Conservation (phyloP, 148 eudicot species). For the Vaccinium corymbosum region DNA sequence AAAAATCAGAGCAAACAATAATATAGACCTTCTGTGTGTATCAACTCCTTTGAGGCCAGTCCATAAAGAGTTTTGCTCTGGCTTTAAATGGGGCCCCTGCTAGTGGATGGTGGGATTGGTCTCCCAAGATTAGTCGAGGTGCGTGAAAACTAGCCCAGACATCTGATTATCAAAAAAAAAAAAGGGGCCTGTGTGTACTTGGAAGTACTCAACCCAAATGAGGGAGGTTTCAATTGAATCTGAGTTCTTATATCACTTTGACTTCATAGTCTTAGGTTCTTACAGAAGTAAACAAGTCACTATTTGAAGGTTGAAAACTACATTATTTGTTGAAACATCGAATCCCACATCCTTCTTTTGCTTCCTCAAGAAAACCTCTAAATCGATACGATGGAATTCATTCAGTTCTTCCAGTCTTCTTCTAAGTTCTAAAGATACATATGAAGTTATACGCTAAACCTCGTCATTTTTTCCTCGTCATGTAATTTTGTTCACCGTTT, state of each 20-base stretch:
- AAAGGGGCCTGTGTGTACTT: background rate
- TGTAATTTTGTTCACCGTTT: background rate
- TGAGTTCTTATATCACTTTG: background rate
- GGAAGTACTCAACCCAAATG: background rate
- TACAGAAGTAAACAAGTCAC: background rate
- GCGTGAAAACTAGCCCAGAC: too few species aligned
- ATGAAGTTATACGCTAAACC: background rate
- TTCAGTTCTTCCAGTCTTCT: background rate
- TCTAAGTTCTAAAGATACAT: background rate
- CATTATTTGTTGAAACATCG: constrained; percentile 13
- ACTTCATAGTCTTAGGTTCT: background rate
- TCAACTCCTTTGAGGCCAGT: too few species aligned
- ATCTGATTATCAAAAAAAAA: too few species aligned
- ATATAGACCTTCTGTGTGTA: background rate
- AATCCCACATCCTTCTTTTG: constrained; percentile 30
- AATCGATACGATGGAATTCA: background rate
- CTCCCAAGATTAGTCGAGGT: too few species aligned
- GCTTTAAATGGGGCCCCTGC: too few species aligned
- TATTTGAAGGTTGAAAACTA: constrained; percentile 5
- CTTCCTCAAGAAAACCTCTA: background rate
- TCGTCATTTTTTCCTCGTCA: background rate
- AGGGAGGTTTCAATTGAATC: background rate
- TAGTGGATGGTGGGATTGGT: too few species aligned
- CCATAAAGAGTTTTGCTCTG: too few species aligned
- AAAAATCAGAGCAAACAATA: too few species aligned